phyloP scores from a whole-genome alignment of 352 stramenopile genomes.

The Elongisporangium senticosum region DNA sequence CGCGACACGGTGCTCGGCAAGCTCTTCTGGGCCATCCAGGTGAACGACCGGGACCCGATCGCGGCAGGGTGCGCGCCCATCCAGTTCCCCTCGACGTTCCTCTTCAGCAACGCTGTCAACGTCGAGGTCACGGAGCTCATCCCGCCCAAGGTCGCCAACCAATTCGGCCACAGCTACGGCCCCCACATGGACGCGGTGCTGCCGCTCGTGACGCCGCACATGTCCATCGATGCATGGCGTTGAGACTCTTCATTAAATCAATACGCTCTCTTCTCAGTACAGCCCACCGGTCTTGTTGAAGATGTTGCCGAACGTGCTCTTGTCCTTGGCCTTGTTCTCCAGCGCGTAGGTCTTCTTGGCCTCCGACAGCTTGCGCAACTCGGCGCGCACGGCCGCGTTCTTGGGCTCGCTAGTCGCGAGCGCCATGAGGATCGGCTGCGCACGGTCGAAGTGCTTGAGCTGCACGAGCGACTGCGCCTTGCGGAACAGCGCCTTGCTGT shows the following conservation, averaged over 20 bases:
- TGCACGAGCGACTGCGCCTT: conserved; percentile 71
- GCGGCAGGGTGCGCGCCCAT: conserved; percentile 46
- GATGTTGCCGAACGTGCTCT: conserved; percentile 63
- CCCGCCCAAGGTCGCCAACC: conserved; percentile 43
- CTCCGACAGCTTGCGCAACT: conserved; percentile 49
- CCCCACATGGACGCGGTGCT: conserved; percentile 62
- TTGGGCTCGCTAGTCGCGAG: conserved; percentile 60
- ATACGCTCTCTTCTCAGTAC: background rate
- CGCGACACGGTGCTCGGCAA: conserved; percentile 69
- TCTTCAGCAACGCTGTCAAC: conserved; percentile 26
- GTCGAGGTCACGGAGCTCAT: conserved; percentile 72
- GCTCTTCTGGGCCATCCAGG: conserved; percentile 70
- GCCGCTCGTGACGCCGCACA: conserved; percentile 36
- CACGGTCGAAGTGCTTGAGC: conserved; percentile 48
- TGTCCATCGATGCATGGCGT: conserved; percentile 11
- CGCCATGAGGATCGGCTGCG: conserved; percentile 43
- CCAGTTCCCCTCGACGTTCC: conserved; percentile 8
- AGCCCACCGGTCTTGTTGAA: conserved; percentile 46
- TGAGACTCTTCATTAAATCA: background rate
- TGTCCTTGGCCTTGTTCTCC: conserved; percentile 48
- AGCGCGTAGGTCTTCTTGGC: conserved; percentile 54
- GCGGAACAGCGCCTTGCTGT: conserved; percentile 79
- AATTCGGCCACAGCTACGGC: conserved; percentile 79
- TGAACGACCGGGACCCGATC: conserved; percentile 22
- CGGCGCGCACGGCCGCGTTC: conserved; percentile 55